Conservation (phyloP, 2,329 filamentous ascomycete genomes). For the Aspergillus puulaauensis region DNA sequence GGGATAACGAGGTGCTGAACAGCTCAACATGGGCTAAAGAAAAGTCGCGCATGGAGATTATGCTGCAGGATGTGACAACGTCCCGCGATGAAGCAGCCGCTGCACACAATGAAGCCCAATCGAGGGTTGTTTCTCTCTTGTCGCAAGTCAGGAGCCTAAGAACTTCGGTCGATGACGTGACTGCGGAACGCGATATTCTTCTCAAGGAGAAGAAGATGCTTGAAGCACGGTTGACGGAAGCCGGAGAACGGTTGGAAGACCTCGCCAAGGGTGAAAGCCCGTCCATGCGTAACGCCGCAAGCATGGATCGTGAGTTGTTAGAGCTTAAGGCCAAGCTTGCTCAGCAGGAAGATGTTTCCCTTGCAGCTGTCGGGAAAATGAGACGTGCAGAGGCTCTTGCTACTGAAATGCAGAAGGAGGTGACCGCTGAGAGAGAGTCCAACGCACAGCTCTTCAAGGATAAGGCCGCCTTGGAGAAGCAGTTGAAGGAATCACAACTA, state of each 20-base stretch:
- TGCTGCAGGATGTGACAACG: constrained; percentile 80
- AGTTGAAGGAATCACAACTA: constrained; percentile 84
- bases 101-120: constrained; percentile 92
- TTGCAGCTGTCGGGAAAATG: constrained; percentile 96
- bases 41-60: constrained; percentile 86
- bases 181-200: constrained; percentile 79
- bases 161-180: constrained; percentile 79
- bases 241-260: constrained; percentile 83
- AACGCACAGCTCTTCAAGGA: constrained; percentile 82
- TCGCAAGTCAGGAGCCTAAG: constrained; percentile 85
- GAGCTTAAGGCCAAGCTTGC: constrained; percentile 86
- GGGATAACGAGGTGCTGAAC: constrained; percentile 97
- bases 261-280: constrained; percentile 82
- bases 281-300: constrained; percentile 83
- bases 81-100: constrained; percentile 92
- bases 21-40: constrained; percentile 98
- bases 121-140: constrained; percentile 85
- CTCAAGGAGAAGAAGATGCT: constrained; percentile 87
- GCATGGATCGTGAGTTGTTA: constrained; percentile 82
- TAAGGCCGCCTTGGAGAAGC: constrained; percentile 86
- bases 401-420: constrained; percentile 89
- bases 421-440: constrained; percentile 78
- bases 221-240: constrained; percentile 81
- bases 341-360: constrained; percentile 88
- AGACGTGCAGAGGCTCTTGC: constrained; percentile 83